A percentile compares a stretch with the other conserved stretches of the same genome.
These are phyloP conservation scores for Breviolum minutum DNA, from an alignment of 73 alveolate species.

Conservation along the genomic window DNA sequence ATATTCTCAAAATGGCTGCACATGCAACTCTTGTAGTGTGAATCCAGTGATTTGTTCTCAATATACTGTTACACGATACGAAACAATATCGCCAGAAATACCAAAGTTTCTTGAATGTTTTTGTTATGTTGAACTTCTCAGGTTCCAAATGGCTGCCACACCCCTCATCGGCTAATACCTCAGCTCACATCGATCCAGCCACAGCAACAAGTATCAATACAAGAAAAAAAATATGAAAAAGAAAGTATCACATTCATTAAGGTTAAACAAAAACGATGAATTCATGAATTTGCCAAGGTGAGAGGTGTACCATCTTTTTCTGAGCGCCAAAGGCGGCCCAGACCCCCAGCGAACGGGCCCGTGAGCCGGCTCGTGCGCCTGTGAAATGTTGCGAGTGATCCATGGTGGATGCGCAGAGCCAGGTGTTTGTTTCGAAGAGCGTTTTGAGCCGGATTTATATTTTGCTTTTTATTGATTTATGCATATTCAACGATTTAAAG, in stretches of 20 bases:
- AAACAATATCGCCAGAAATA: too few relatives aligned
- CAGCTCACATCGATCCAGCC: neutral
- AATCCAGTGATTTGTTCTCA: too few relatives aligned
- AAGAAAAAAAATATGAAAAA: too few relatives aligned
- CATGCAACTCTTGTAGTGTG: too few relatives aligned
- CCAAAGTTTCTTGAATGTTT: too few relatives aligned
- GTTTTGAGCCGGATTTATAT: neutral
- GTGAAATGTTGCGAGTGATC: too few relatives aligned
- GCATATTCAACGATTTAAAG: neutral
- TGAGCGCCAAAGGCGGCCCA: slow-evolving; percentile 76
- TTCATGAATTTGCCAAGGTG: neutral
- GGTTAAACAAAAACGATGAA: neutral
- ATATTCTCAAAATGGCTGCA: too few relatives aligned
- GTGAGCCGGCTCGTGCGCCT: neutral
- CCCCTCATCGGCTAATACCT: slow-evolving; percentile 60
- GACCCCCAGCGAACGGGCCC: neutral
- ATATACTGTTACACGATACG: too few relatives aligned
- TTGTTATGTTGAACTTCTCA: neutral
- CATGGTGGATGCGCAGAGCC: neutral
- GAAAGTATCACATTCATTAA: too few relatives aligned
- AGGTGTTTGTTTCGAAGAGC: neutral
- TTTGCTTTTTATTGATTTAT: neutral
- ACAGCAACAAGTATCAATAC: neutral
- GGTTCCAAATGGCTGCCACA: slow-evolving; percentile 85
- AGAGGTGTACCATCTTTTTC: slow-evolving; percentile 82